Evolutionary conservation across 73 alveolate species (phyloP).

Genomic region (Paramecium biaurelia): DNA sequence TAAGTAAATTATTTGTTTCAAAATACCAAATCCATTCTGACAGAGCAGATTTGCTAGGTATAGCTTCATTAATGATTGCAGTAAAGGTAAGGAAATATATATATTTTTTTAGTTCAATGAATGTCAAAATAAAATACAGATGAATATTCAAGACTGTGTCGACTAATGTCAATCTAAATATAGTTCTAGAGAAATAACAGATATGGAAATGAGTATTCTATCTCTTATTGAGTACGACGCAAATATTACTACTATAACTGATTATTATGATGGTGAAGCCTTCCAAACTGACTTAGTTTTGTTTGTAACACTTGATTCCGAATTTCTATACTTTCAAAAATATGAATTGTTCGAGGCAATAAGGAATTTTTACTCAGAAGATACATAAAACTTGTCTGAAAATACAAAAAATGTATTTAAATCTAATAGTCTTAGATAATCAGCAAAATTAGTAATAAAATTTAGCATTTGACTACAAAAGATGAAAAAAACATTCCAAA

Average conservation of each 20-base stretch:
- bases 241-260: constrained; percentile 10
- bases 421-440: not conserved
- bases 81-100: not conserved
- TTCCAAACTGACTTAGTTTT: not conserved
- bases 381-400: not conserved
- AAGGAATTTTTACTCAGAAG: not conserved
- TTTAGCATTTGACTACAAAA: not conserved
- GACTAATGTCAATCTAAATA: not conserved
- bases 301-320: constrained; percentile 34
- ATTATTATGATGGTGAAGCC: not conserved
- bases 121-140: not conserved
- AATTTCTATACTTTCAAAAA: not conserved
- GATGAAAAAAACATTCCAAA: not conserved
- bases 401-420: not conserved
- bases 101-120: not conserved
- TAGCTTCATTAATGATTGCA: constrained; percentile 5
- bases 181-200: not conserved
- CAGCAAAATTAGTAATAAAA: not conserved
- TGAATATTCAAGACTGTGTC: constrained; percentile 4
- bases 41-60: not conserved
- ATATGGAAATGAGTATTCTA: constrained; percentile 29
- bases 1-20: not conserved
- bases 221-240: not conserved
- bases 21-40: not conserved
- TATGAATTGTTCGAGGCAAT: not conserved